phyloP scores from a whole-genome alignment of 495 filamentous ascomycete species.

The Neurospora sp. region DNA sequence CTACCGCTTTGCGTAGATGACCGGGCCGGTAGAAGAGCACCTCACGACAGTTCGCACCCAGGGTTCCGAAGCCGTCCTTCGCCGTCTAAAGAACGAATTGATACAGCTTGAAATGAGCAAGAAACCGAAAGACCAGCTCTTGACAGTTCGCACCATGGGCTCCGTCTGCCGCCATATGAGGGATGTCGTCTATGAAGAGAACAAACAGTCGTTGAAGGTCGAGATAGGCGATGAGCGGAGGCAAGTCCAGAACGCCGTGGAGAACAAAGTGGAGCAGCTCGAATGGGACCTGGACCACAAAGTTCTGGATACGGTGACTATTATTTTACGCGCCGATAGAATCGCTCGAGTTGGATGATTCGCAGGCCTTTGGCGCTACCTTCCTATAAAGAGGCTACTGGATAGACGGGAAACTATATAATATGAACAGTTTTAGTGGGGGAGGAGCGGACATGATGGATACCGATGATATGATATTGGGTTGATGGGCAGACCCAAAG shows the following conservation, averaged over 20 bases:
- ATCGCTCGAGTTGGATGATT: background rate
- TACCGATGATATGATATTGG: background rate
- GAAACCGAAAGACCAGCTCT: background rate
- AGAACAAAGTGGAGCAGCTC: background rate
- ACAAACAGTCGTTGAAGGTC: background rate
- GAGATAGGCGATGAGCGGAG: background rate
- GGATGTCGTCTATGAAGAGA: background rate
- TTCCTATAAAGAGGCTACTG: background rate
- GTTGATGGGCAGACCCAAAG: background rate
- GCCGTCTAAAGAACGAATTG: background rate
- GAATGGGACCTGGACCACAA: background rate
- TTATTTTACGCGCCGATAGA: background rate
- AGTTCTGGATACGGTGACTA: background rate
- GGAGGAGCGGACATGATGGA: background rate
- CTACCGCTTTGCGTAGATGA: background rate
- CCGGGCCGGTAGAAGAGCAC: background rate
- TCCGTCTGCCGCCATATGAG: background rate
- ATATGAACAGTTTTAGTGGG: background rate
- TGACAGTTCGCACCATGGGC: background rate
- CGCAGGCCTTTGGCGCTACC: background rate
- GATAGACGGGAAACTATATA: background rate
- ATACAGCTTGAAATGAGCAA: background rate
- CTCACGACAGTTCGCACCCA: background rate
- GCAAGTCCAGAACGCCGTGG: background rate
- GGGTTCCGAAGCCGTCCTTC: background rate